phyloP scores from a whole-genome alignment of 257 asterid species.

The Cordia subcordata region DNA sequence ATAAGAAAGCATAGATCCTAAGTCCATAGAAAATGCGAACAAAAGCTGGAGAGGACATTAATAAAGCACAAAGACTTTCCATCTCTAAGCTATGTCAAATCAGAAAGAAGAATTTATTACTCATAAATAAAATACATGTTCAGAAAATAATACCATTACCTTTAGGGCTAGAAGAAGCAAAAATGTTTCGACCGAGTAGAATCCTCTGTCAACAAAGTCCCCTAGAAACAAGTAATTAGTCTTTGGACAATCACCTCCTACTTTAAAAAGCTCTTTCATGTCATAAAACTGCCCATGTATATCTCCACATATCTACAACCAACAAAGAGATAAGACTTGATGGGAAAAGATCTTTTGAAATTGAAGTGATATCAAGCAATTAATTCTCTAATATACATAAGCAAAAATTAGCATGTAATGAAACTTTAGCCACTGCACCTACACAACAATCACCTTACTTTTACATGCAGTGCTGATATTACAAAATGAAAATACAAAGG shows the following conservation, averaged over 20 bases:
- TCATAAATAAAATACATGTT: background rate
- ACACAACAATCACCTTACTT: too few species aligned
- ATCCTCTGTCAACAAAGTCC: slow-evolving; percentile 96
- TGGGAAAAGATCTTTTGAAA: slow-evolving; percentile 1
- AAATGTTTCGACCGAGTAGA: slow-evolving; percentile 94
- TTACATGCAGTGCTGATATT: too few species aligned
- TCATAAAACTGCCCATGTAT: slow-evolving; percentile 98
- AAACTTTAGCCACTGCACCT: too few species aligned
- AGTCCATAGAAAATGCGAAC: too few species aligned
- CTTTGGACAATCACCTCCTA: slow-evolving; percentile 93
- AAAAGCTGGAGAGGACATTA: too few species aligned
- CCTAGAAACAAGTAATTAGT: slow-evolving; percentile 97
- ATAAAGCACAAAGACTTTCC: too few species aligned
- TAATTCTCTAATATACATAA: background rate
- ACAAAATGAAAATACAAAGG: too few species aligned
- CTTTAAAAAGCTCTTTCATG: slow-evolving; percentile 96
- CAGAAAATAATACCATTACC: slow-evolving; percentile 35
- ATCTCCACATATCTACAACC: slow-evolving; percentile 89
- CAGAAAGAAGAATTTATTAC: background rate
- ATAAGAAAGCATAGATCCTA: too few species aligned
- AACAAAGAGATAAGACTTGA: slow-evolving; percentile 9
- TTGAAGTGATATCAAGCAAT: background rate
- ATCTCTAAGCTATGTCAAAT: background rate
- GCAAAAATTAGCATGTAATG: background rate
- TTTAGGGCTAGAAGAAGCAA: slow-evolving; percentile 90